Percentiles rank a stretch among this genome's conserved stretches.
phyloP scores from a whole-genome alignment of 176 grass and related monocot species.

The Triticum timopheevii region DNA sequence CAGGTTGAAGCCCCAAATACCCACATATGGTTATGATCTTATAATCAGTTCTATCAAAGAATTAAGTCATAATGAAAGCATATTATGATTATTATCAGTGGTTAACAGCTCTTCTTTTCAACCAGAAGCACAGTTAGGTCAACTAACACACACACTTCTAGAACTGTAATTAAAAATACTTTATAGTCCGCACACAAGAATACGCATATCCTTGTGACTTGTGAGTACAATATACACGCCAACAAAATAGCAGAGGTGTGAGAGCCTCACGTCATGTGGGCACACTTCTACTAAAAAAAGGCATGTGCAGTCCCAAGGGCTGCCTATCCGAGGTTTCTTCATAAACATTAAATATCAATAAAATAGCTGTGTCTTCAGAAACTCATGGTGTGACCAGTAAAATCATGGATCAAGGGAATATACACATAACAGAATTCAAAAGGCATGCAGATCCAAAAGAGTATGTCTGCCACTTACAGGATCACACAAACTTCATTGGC shows the following conservation, averaged over 20 bases:
- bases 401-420: slow-evolving; percentile 6
- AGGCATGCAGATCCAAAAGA: not conserved
- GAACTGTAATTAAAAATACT: not conserved
- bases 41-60: not conserved
- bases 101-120: not conserved
- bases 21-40: not conserved
- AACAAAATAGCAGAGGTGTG: not conserved
- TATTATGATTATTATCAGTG: not conserved
- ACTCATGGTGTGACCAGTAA: not conserved
- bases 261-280: not conserved
- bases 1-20: not conserved
- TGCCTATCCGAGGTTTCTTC: not conserved
- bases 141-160: not conserved
- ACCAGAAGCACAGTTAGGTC: not conserved
- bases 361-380: not conserved
- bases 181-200: not conserved
- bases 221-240: not conserved
- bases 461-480: slow-evolving; percentile 46
- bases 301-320: not conserved
- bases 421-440: not conserved
- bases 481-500: slow-evolving; percentile 69
- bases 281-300: not conserved
- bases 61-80: not conserved
- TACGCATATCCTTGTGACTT: not conserved
- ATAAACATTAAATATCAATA: not conserved